Evolutionary conservation across 2,329 filamentous ascomycete genomes (phyloP), one percentile per base, ranked within the genome.

Genomic region (Dothiorella sarmentorum): DNA sequence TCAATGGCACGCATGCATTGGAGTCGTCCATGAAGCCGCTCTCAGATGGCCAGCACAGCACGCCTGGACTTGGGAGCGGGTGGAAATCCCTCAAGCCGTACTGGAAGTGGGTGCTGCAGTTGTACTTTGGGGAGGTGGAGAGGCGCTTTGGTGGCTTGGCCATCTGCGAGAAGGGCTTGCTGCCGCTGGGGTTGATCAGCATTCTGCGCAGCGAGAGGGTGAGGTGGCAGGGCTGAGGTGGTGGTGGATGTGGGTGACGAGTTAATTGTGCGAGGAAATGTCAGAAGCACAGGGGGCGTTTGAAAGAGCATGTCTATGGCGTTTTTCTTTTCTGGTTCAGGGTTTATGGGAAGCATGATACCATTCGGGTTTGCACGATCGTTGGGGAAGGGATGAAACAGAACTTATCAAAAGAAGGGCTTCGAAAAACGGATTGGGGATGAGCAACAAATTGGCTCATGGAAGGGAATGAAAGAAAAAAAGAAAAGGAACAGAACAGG

Each of bases 51-150:
- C 20, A 57, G 60, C 2, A 63, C 62, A 4, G 63, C 72, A 0
- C 58, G 59, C 44, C 20, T 43, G 31, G 31, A 27, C 43, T 56
- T 13, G 11, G 29, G 42, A 29, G 20, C 56, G 44, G 2, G n/a
- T 58, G 55, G 55, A 4, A 44, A 4, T 47, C 42, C 20, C 51
- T 56, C 55, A 63, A 65, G 38, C 62, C 62, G 17, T 82, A 82
- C 58, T 80, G 78, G 76, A 69, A 68, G 47, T 82, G 80, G 79
- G 71, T 82, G 9, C 66, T 67, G 44, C 63, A 66, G 56, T 62
- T 78, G 24, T 76, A 77, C 66, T 71, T 67, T 0, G 63, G 66
- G 15, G 74, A 76, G 58, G 70, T 78, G 67, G 69, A 69, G 44
- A 65, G 70, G 56, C 66, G 66, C 35, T 77, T 77, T 68, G 75